Percentiles rank a stretch among this genome's conserved stretches.
Evolutionary conservation across 192 early-diverging fungal genomes (phyloP).

Genomic region (Coemansia javaensis): DNA sequence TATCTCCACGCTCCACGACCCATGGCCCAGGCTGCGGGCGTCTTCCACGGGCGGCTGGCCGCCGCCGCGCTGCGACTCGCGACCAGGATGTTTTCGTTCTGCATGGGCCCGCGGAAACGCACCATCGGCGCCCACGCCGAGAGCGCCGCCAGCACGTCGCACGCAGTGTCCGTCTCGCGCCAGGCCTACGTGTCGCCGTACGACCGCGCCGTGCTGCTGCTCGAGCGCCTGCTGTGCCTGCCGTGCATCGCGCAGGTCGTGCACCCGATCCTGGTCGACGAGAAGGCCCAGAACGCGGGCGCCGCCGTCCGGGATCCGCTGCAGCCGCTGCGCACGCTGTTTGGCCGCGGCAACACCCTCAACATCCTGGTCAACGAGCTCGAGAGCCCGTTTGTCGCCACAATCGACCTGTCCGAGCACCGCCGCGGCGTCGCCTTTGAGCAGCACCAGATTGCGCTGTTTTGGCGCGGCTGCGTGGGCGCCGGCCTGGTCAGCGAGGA

Average conservation of each 20-base stretch:
- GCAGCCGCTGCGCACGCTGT: slow-evolving; percentile 26
- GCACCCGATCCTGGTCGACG: slow-evolving; percentile 40
- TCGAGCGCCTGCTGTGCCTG: slow-evolving; percentile 38
- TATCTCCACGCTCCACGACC: too few species aligned
- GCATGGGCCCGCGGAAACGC: slow-evolving; percentile 21
- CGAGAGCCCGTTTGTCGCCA: slow-evolving; percentile 47
- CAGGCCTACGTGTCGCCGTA: slow-evolving; percentile 42
- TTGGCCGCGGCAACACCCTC: slow-evolving; percentile 43
- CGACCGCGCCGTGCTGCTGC: slow-evolving; percentile 22
- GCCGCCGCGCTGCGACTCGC: slow-evolving; percentile 29
- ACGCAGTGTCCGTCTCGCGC: slow-evolving; percentile 36
- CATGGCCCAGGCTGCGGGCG: slow-evolving; percentile 22
- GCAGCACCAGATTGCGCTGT: slow-evolving; percentile 28
- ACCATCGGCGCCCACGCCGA: slow-evolving; percentile 3
- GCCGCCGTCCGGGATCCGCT: slow-evolving; percentile 17
- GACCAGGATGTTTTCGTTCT: slow-evolving; percentile 26
- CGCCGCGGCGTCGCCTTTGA: slow-evolving; percentile 12
- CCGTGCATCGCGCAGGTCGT: slow-evolving; percentile 30
- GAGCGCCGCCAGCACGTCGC: slow-evolving; percentile 17
- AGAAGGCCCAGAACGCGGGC: slow-evolving; percentile 13
- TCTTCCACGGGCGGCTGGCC: slow-evolving; percentile 37
- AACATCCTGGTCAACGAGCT: slow-evolving; percentile 48
- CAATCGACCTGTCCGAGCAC: slow-evolving; percentile 34
- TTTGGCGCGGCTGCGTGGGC: slow-evolving; percentile 39
- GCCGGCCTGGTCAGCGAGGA: slow-evolving; percentile 21